Evolutionary conservation across 768 basidiomycete genomes (phyloP).

Genomic region (Boletus subcaerulescens): DNA sequence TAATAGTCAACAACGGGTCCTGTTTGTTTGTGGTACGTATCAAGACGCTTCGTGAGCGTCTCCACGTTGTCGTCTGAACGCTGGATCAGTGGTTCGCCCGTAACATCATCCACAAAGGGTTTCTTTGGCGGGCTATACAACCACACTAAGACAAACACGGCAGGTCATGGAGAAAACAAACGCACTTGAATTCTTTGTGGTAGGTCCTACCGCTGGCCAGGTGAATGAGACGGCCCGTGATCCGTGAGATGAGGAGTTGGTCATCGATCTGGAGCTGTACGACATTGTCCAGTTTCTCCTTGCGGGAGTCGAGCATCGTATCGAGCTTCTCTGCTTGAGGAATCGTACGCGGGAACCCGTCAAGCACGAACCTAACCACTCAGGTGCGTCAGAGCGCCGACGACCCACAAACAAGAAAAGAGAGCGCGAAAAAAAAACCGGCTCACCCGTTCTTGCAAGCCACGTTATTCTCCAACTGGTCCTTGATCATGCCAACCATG

Average conservation of each 20-base stretch:
- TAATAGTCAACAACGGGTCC: conserved; percentile 97
- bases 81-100: conserved; percentile 95
- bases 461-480: conserved; percentile 91
- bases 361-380: conserved; percentile 81
- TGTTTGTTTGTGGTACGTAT: conserved; percentile 90
- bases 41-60: conserved; percentile 84
- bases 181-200: conserved; percentile 93
- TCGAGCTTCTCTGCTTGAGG: conserved; percentile 96
- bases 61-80: conserved; percentile 98
- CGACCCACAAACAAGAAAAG: too few relatives aligned
- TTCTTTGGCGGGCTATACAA: conserved; percentile 90
- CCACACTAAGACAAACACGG: conserved; percentile 10
- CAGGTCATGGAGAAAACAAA: conserved; percentile 11
- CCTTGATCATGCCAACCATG: conserved; percentile 96
- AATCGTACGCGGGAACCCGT: conserved; percentile 99
- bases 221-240: conserved; percentile 95
- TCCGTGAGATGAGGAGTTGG: conserved; percentile 93
- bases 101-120: conserved; percentile 86
- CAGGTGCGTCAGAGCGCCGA: neutral
- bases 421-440: neutral
- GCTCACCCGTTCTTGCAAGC: conserved; percentile 93
- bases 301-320: conserved; percentile 75
- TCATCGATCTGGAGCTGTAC: conserved; percentile 92
- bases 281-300: conserved; percentile 90
- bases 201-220: conserved; percentile 86